Conservation (phyloP, 140 eudicot genomes). For the Cichorium intybus region DNA sequence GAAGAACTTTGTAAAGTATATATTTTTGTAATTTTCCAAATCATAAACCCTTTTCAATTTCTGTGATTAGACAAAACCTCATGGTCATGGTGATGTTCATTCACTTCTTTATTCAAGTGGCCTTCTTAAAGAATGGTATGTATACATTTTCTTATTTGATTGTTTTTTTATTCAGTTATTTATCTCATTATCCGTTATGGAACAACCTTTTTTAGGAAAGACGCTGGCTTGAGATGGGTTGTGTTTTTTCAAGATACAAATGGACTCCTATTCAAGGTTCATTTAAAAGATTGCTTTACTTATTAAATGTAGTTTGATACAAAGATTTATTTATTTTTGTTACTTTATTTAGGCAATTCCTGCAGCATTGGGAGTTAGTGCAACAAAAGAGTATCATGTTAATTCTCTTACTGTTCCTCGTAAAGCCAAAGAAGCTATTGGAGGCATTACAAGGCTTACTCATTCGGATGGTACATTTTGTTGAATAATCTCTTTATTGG, state of each 20-base stretch:
- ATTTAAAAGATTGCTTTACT: not conserved
- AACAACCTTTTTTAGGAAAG: constrained; percentile 54
- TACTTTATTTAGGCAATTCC: constrained; percentile 70
- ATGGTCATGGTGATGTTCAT: too few species aligned
- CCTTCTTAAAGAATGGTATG: too few species aligned
- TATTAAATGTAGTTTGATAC: not conserved
- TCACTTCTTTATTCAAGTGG: too few species aligned
- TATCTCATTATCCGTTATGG: constrained; percentile 66
- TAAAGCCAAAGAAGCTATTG: constrained; percentile 98
- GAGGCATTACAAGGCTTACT: constrained; percentile 95
- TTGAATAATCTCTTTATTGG: too few species aligned
- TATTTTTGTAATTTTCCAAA: not conserved
- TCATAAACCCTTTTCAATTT: not conserved
- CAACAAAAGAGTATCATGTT: constrained; percentile 75
- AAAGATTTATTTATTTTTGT: constrained; percentile 1
- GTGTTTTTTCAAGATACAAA: constrained; percentile 95
- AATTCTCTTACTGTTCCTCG: constrained; percentile 97
- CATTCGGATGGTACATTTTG: constrained; percentile 52
- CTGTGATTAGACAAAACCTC: constrained; percentile 77
- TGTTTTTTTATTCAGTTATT: constrained; percentile 89
- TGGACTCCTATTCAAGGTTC: constrained; percentile 95
- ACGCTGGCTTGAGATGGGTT: constrained; percentile 90
- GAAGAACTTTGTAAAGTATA: constrained; percentile 8
- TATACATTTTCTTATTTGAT: too few species aligned
- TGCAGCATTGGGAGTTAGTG: constrained; percentile 89